Evolutionary conservation across 768 basidiomycete species (phyloP), one percentile per base, ranked within the genome.

Genomic region (Pleurotus ostreatus): DNA sequence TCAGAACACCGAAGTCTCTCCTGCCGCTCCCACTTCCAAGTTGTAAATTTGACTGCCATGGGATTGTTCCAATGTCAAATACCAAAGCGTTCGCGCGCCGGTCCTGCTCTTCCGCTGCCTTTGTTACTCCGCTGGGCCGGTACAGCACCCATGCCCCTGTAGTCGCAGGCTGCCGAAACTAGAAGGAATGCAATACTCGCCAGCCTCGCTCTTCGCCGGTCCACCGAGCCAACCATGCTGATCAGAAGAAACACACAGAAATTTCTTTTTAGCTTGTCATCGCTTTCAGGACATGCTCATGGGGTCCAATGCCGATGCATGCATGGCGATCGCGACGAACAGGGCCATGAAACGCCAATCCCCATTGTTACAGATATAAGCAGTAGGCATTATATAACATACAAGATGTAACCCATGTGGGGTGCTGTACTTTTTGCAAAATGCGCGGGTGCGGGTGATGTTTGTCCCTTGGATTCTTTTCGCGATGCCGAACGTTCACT

Each of bases 111-210:
- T 47, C 46, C 46, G 48, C 26, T 25, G 48, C 37, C 30, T 30
- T 49, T 49, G 16, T 34, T 34, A 49, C 48, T 49, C 48, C 48
- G 48, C 25, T 25, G 23, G n/a, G 22, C 25, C 48, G 48, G 30
- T 15, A 15, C 23, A 25, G 23, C 23, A 5, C 0, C 23, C 30
- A 34, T 7, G 48, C 25, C 48, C 48, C 20, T 49, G 48, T 30
- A 20, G 48, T 49, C 48, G 48, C 48, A 49, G 48, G 20, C 48
- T 49, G 48, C 48, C 48, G 48, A 34, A 49, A 49, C 48, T 9
- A 34, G 25, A 26, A 8, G 30, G 47, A 48, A 48, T 15, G 30
- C 15, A 30, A 23, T 13, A 26, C 16, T 30, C 13, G 37, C 48
- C 37, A 26, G 5, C 46, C 46, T 34, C 48, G 48, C 48, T 23